Percentiles rank a stretch among this genome's conserved stretches.
phyloP scores from a whole-genome alignment of 2,329 filamentous ascomycete genomes.

The Lasiodiplodia sp. region DNA sequence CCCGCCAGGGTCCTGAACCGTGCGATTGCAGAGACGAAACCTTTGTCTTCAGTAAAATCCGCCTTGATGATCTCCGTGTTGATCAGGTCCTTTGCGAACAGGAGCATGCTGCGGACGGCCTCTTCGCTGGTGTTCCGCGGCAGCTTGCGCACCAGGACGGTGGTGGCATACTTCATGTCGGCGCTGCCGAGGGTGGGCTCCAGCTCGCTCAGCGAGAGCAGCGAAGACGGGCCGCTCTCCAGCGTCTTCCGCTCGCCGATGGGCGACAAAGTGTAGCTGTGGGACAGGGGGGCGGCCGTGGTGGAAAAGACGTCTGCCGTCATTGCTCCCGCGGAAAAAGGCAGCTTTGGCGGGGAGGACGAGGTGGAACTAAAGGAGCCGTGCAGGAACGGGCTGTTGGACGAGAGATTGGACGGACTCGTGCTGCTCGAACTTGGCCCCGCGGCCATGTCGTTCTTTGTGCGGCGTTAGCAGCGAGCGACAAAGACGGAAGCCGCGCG shows the following conservation, averaged over 20 bases:
- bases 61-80: slow-evolving; percentile 63
- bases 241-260: slow-evolving; percentile 50
- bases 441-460: slow-evolving; percentile 43
- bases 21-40: slow-evolving; percentile 65
- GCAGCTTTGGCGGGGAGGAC: slow-evolving; percentile 48
- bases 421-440: slow-evolving; percentile 52
- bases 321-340: slow-evolving; percentile 46
- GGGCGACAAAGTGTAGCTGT: slow-evolving; percentile 50
- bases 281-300: slow-evolving; percentile 36
- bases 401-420: slow-evolving; percentile 48
- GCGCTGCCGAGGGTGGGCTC: slow-evolving; percentile 39
- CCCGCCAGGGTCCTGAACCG: slow-evolving; percentile 64
- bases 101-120: slow-evolving; percentile 66
- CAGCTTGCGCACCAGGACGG: slow-evolving; percentile 66
- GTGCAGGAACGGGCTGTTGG: slow-evolving; percentile 48
- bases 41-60: slow-evolving; percentile 63
- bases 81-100: slow-evolving; percentile 70
- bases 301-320: slow-evolving; percentile 50
- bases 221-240: slow-evolving; percentile 46
- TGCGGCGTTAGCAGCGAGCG: slow-evolving; percentile 8
- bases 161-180: slow-evolving; percentile 35
- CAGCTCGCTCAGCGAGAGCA: slow-evolving; percentile 46
- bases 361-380: slow-evolving; percentile 49
- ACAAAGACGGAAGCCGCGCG: slow-evolving; percentile 27
- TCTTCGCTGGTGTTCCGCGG: slow-evolving; percentile 66